A percentile compares a stretch with the other conserved stretches of the same genome.
Conservation (phyloP, 208 protist genomes). For the Trichomonas tenax region DNA sequence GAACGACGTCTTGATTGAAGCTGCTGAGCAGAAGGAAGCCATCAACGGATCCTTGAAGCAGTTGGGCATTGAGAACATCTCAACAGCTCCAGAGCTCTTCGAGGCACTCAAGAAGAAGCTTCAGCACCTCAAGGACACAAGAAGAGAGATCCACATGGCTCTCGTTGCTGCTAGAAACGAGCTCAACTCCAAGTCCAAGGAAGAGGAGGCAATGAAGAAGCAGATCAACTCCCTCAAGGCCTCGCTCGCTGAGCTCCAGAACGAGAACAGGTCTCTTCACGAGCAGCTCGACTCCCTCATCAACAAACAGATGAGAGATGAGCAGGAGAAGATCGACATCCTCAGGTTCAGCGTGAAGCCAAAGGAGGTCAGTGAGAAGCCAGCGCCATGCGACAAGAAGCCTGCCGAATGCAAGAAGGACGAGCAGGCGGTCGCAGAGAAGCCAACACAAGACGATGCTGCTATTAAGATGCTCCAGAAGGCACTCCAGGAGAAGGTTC, state of each 20-base stretch:
- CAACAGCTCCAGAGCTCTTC: background rate
- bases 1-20: background rate
- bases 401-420: background rate
- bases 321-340: background rate
- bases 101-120: background rate
- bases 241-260: background rate
- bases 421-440: background rate
- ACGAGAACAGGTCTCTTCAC: background rate
- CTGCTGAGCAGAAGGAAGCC: background rate
- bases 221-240: background rate
- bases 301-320: background rate
- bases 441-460: background rate
- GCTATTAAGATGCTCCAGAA: background rate
- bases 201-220: background rate
- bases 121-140: background rate
- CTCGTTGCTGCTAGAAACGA: background rate
- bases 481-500: background rate
- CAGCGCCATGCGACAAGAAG: background rate
- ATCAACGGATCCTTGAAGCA: background rate
- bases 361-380: too few species aligned
- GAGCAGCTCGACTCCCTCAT: background rate
- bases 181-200: background rate
- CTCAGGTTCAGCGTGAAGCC: background rate
- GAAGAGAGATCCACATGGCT: background rate
- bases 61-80: background rate